Percentiles rank a stretch among this genome's conserved stretches.
phyloP scores from a whole-genome alignment of 352 stramenopile species.

The Achlya hypogyna region DNA sequence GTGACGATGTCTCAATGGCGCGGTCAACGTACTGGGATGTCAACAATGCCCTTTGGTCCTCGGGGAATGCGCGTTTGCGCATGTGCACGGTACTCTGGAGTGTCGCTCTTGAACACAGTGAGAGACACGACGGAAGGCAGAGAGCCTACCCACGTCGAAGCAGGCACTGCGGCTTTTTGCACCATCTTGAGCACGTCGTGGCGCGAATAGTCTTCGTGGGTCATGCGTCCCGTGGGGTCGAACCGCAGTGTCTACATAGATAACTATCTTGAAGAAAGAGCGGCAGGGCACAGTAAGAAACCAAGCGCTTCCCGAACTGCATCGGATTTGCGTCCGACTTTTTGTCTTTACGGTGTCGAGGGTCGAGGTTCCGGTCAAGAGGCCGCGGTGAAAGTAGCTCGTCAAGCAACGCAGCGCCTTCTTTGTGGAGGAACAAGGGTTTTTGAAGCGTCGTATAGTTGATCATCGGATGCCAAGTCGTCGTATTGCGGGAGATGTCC shows the following conservation, averaged over 20 bases:
- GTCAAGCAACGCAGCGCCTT: neutral
- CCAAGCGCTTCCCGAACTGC: conserved; percentile 13
- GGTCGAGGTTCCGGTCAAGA: neutral
- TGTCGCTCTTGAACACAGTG: neutral
- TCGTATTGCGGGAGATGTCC: neutral
- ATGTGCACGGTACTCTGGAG: neutral
- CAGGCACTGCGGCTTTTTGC: conserved; percentile 36
- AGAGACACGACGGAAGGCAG: neutral
- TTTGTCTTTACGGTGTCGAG: conserved; percentile 2
- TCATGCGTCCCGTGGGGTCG: conserved; percentile 36
- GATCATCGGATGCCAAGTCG: neutral
- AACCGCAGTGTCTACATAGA: conserved; percentile 31
- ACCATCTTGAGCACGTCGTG: conserved; percentile 47
- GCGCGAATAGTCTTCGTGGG: conserved; percentile 43
- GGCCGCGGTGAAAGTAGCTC: neutral
- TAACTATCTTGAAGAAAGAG: neutral
- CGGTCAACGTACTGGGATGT: conserved; percentile 9
- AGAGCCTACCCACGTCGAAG: neutral
- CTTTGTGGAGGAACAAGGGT: neutral
- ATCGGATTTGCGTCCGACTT: neutral
- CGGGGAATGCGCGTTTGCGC: neutral
- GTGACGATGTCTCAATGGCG: too few relatives aligned
- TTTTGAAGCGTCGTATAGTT: neutral
- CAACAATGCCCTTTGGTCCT: conserved; percentile 6
- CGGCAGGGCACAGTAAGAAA: neutral